Conservation (phyloP, 139 green algal genomes). For the Picochlorum sp. region DNA sequence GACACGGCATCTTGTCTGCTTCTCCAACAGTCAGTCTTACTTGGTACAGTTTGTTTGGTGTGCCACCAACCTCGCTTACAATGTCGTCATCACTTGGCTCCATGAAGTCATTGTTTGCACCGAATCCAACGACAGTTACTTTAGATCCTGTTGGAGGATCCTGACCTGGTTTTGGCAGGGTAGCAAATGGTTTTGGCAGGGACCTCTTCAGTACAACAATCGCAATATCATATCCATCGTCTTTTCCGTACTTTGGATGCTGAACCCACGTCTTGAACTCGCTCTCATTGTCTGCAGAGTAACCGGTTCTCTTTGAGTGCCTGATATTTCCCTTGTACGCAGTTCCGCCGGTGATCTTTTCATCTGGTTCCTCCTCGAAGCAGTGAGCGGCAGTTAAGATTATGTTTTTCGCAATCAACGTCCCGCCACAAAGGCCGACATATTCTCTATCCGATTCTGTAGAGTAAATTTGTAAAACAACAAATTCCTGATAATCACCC, state of each 20-base stretch:
- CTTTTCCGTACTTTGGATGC: not conserved
- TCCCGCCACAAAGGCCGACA: not conserved
- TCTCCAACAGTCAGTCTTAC: not conserved
- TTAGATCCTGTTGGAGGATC: not conserved
- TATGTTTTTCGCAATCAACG: not conserved
- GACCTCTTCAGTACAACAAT: not conserved
- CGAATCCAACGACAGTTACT: not conserved
- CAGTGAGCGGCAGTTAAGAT: not conserved
- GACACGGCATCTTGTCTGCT: not conserved
- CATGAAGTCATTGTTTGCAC: not conserved
- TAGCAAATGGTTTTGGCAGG: not conserved
- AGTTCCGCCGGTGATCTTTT: not conserved
- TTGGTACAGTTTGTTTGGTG: not conserved
- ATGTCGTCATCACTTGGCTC: not conserved
- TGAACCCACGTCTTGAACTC: not conserved
- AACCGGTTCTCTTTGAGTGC: not conserved
- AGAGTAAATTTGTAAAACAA: not conserved
- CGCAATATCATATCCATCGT: not conserved
- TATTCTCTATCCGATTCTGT: not conserved
- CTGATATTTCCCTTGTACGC: not conserved
- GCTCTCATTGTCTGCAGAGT: not conserved
- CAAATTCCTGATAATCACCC: not conserved
- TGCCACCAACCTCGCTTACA: not conserved
- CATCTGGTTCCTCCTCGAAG: not conserved
- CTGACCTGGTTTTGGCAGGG: not conserved